phyloP scores from a whole-genome alignment of 2,329 filamentous ascomycete species.

The Diaporthe destruens region DNA sequence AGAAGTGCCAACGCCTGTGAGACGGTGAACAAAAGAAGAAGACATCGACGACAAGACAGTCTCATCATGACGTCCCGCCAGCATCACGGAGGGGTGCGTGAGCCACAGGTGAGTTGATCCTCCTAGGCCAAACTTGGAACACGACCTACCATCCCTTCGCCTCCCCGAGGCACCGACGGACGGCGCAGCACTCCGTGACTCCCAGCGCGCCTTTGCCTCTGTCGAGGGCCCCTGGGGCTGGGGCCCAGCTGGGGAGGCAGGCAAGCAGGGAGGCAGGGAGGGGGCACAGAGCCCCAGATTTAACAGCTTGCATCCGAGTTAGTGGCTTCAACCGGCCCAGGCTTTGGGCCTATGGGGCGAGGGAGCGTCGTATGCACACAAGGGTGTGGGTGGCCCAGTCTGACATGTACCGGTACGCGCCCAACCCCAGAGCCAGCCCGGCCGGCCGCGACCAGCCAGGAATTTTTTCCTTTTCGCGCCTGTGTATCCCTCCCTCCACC shows the following conservation, averaged over 20 bases:
- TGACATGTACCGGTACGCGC: constrained; percentile 41
- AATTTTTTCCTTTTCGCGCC: constrained; percentile 35
- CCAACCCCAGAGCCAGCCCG: constrained; percentile 2
- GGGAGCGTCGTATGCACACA: constrained; percentile 33
- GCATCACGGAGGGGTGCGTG: constrained; percentile 30
- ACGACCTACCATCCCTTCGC: constrained; percentile 22
- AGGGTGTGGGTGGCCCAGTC: constrained; percentile 38
- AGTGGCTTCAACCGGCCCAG: constrained; percentile 41
- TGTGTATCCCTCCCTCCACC: constrained; percentile 35
- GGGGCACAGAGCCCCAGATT: constrained; percentile 39
- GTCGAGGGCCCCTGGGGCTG: constrained; percentile 13
- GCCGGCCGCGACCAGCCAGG: constrained; percentile 32
- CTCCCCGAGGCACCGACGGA: constrained; percentile 26
- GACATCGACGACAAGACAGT: not conserved
- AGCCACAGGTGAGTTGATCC: constrained; percentile 31
- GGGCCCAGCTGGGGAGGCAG: constrained; percentile 38
- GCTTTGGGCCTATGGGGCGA: constrained; percentile 41
- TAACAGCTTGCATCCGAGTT: constrained; percentile 34
- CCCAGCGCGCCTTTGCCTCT: constrained; percentile 25
- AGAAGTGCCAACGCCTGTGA: not conserved
- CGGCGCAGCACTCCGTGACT: constrained; percentile 6
- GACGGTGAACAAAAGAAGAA: not conserved
- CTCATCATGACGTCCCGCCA: constrained; percentile 38
- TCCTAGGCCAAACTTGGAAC: constrained; percentile 37
- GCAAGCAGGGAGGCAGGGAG: constrained; percentile 37